Evolutionary conservation across 257 asterid species (phyloP).

Genomic region (Cruciata laevipes): DNA sequence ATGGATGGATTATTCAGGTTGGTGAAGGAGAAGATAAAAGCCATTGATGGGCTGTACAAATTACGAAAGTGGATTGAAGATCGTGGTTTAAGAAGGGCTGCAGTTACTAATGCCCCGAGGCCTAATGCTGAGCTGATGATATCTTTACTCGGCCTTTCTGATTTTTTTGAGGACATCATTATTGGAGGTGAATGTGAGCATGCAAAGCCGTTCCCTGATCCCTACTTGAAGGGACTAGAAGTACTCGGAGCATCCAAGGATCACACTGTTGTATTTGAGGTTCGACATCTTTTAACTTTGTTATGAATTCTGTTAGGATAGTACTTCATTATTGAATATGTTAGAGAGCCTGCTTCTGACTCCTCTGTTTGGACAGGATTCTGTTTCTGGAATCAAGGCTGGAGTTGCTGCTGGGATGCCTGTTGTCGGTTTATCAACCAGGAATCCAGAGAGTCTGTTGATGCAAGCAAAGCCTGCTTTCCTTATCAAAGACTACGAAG

Average conservation of each 20-base stretch:
- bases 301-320: neutral
- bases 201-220: conserved; percentile 87
- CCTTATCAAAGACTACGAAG: conserved; percentile 80
- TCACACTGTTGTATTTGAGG: conserved; percentile 86
- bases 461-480: conserved; percentile 76
- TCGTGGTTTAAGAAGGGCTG: conserved; percentile 83
- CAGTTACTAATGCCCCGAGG: conserved; percentile 90
- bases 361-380: conserved; percentile 48
- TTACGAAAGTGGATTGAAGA: conserved; percentile 80
- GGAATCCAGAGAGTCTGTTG: conserved; percentile 64
- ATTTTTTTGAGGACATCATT: conserved; percentile 61
- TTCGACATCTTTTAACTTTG: conserved; percentile 18
- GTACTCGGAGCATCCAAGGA: conserved; percentile 76
- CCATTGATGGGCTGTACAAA: conserved; percentile 59
- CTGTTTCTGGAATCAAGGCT: conserved; percentile 86
- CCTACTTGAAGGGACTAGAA: conserved; percentile 87
- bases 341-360: neutral
- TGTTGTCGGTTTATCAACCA: conserved; percentile 70
- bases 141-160: conserved; percentile 74
- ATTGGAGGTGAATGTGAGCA: conserved; percentile 82
- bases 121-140: conserved; percentile 80
- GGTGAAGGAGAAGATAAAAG: conserved; percentile 61
- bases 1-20: conserved; percentile 38
- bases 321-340: neutral
- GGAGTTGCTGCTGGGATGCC: conserved; percentile 94